Conservation (phyloP, 768 basidiomycete genomes). For the Tricholoma hemisulphureum region DNA sequence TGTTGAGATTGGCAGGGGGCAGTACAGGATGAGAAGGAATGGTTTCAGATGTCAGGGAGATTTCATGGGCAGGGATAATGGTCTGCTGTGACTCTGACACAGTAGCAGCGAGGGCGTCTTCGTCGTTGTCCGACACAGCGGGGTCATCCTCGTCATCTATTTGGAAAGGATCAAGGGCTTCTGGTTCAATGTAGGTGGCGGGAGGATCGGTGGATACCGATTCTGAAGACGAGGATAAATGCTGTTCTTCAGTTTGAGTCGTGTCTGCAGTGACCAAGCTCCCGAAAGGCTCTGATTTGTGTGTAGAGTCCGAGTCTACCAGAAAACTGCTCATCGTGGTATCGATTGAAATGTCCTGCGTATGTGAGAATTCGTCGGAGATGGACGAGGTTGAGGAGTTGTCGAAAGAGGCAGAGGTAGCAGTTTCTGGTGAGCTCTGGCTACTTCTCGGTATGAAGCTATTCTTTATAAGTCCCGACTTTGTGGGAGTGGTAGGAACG, state of each 20-base stretch:
- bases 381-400: slow-evolving; percentile 5
- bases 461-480: slow-evolving; percentile 17
- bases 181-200: slow-evolving; percentile 40
- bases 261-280: background rate
- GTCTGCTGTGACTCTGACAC: slow-evolving; percentile 33
- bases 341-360: background rate
- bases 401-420: slow-evolving; percentile 2
- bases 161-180: slow-evolving; percentile 61
- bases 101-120: slow-evolving; percentile 32
- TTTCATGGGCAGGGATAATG: slow-evolving; percentile 40
- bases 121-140: slow-evolving; percentile 36
- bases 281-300: slow-evolving; percentile 4
- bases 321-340: background rate
- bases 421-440: slow-evolving; percentile 10
- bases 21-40: slow-evolving; percentile 24
- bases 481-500: slow-evolving; percentile 10
- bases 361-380: background rate
- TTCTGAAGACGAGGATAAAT: background rate
- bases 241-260: background rate
- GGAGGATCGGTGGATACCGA: slow-evolving; percentile 28
- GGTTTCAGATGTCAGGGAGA: slow-evolving; percentile 39
- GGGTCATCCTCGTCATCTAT: slow-evolving; percentile 49
- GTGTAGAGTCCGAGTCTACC: background rate
- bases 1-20: slow-evolving; percentile 46
- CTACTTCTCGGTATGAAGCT: slow-evolving; percentile 6